Evolutionary conservation across 371 early-diverging fungal species (phyloP).

Genomic region (Apophysomyces variabilis): DNA sequence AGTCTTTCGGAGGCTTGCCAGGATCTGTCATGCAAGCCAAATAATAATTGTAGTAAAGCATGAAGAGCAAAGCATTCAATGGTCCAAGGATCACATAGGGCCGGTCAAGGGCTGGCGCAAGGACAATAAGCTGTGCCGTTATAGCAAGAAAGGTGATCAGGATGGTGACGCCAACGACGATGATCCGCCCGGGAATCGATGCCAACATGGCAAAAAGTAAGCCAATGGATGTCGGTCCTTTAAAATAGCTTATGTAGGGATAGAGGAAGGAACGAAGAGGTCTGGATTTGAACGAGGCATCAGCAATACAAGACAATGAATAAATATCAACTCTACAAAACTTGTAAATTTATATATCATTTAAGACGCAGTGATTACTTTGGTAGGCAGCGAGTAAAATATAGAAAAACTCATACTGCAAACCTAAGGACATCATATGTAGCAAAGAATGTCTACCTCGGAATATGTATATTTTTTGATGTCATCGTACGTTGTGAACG

Average conservation of each 20-base stretch:
- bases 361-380: no score
- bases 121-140: constrained; percentile 45
- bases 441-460: no score
- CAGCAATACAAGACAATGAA: no score
- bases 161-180: constrained; percentile 42
- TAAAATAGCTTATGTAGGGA: not conserved
- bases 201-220: constrained; percentile 37
- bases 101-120: constrained; percentile 28
- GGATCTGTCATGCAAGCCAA: constrained; percentile 80
- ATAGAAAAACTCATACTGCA: no score
- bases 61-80: constrained; percentile 69
- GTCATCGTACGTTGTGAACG: no score
- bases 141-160: constrained; percentile 48
- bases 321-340: no score
- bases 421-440: no score
- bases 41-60: constrained; percentile 83
- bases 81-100: constrained; percentile 50
- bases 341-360: no score
- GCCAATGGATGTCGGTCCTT: not conserved
- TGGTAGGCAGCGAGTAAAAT: no score
- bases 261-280: no score
- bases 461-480: no score
- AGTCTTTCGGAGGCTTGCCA: constrained; percentile 76
- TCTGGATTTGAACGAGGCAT: no score
- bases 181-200: constrained; percentile 47